Conservation (phyloP, 1,284 basidiomycete genomes). For the Coriolopsis trogii region DNA sequence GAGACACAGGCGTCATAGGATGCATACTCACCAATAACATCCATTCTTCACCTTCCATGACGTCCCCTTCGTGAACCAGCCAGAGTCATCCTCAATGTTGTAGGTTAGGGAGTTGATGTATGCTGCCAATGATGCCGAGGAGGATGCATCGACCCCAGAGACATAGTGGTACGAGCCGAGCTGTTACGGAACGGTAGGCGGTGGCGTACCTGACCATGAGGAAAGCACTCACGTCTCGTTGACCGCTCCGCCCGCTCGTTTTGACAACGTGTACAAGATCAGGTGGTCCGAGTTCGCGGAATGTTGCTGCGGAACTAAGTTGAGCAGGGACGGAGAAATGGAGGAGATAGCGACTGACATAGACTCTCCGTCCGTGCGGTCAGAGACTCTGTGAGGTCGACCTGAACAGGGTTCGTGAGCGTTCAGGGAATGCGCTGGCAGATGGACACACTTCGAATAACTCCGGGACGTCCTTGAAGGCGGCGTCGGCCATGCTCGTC, state of each 20-base stretch:
- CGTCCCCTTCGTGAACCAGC: slow-evolving; percentile 90
- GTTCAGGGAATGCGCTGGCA: neutral
- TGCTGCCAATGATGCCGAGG: slow-evolving; percentile 94
- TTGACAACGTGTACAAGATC: slow-evolving; percentile 98
- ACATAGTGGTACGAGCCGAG: slow-evolving; percentile 94
- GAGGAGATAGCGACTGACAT: slow-evolving; percentile 53
- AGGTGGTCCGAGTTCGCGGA: slow-evolving; percentile 95
- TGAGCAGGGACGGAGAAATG: slow-evolving; percentile 10
- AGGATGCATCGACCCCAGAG: slow-evolving; percentile 96
- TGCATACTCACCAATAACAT: slow-evolving; percentile 82
- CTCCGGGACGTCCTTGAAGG: slow-evolving; percentile 64
- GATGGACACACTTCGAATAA: slow-evolving; percentile 60
- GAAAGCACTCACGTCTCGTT: slow-evolving; percentile 75
- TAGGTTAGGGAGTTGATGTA: slow-evolving; percentile 99
- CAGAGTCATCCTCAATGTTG: slow-evolving; percentile 87
- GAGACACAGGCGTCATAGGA: neutral
- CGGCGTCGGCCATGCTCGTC: slow-evolving; percentile 40
- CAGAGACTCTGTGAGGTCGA: slow-evolving; percentile 89
- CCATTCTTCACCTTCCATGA: slow-evolving; percentile 95
- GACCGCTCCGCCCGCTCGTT: slow-evolving; percentile 79
- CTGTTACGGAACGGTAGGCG: slow-evolving; percentile 42
- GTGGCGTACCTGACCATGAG: slow-evolving; percentile 7
- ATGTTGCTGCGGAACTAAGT: slow-evolving; percentile 66
- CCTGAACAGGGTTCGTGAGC: slow-evolving; percentile 46
- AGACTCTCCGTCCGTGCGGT: slow-evolving; percentile 91